Percentiles rank a stretch among this genome's conserved stretches.
These are phyloP conservation scores for Salix koriyanagi DNA, from an alignment of 345 rosid genomes.

Conservation along the genomic window DNA sequence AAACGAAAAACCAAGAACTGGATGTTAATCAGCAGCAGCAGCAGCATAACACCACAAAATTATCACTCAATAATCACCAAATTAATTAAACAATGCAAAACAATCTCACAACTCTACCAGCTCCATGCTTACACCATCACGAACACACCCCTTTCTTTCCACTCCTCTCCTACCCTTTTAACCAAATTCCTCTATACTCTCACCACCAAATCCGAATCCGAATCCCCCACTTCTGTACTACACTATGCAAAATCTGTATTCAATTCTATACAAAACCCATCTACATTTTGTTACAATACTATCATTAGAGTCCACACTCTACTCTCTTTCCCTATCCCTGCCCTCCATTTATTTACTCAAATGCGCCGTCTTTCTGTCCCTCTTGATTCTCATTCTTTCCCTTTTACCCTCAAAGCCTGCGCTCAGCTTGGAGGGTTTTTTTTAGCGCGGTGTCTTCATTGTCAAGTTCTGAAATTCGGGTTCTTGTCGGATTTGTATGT, in stretches of 20 bases:
- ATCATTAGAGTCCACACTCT: slow-evolving; percentile 49
- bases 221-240: slow-evolving; percentile 14
- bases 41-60: neutral
- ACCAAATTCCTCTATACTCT: slow-evolving; percentile 42
- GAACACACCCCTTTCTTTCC: slow-evolving; percentile 13
- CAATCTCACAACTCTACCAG: slow-evolving; percentile 35
- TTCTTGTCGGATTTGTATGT: slow-evolving; percentile 48
- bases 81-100: slow-evolving; percentile 23
- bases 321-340: slow-evolving; percentile 44
- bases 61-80: neutral
- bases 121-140: slow-evolving; percentile 40
- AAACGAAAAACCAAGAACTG: neutral
- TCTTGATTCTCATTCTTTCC: slow-evolving; percentile 60
- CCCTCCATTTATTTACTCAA: slow-evolving; percentile 45
- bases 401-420: slow-evolving; percentile 62
- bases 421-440: slow-evolving; percentile 32
- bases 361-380: slow-evolving; percentile 53
- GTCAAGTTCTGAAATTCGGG: slow-evolving; percentile 48
- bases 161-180: slow-evolving; percentile 15
- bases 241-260: slow-evolving; percentile 42
- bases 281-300: slow-evolving; percentile 54
- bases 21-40: slow-evolving; percentile 2
- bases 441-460: slow-evolving; percentile 41
- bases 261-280: slow-evolving; percentile 40
- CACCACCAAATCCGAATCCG: slow-evolving; percentile 21